A percentile compares a stretch with the other conserved stretches of the same genome.
These are phyloP conservation scores for Puccinia polysora DNA, from an alignment of 1,284 basidiomycete genomes.

Conservation along the genomic window DNA sequence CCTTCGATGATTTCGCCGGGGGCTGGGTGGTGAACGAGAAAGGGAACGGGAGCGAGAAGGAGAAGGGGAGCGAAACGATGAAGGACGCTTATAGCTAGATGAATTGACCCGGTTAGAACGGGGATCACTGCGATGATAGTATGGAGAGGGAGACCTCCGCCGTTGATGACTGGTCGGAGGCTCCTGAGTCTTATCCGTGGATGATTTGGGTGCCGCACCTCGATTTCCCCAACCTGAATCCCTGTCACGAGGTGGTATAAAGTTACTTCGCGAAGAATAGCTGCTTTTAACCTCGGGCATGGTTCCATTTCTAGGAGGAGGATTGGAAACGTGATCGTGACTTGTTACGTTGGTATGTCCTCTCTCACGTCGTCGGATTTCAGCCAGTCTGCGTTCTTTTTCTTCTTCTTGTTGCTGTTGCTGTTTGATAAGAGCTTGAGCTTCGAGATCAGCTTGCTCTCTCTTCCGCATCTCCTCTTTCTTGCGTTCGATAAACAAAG, in stretches of 20 bases:
- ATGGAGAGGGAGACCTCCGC: not conserved
- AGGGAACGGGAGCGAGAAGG: too few species aligned
- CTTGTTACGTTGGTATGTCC: constrained; percentile 44
- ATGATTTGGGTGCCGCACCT: not conserved
- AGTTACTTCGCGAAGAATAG: constrained; percentile 8
- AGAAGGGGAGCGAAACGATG: too few species aligned
- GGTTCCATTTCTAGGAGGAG: constrained; percentile 17
- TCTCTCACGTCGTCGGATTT: constrained; percentile 47
- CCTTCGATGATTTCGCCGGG: too few species aligned
- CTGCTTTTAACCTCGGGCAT: not conserved
- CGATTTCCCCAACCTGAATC: constrained; percentile 38
- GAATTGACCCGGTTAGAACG: not conserved
- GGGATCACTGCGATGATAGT: constrained; percentile 6
- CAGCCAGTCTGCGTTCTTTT: constrained; percentile 50
- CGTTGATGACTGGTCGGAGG: not conserved
- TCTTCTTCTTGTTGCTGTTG: constrained; percentile 60
- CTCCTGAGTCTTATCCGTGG: not conserved
- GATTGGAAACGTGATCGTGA: not conserved
- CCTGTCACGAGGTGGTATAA: constrained; percentile 26
- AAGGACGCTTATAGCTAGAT: constrained; percentile 2
- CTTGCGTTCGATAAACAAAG: constrained; percentile 90
- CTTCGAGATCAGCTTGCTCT: constrained; percentile 61
- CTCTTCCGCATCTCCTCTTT: constrained; percentile 82
- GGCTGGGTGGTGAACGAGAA: too few species aligned
- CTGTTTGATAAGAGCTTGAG: constrained; percentile 61